Conservation (phyloP, 2,329 filamentous ascomycete genomes). For the Chrysoporthe cubensis region DNA sequence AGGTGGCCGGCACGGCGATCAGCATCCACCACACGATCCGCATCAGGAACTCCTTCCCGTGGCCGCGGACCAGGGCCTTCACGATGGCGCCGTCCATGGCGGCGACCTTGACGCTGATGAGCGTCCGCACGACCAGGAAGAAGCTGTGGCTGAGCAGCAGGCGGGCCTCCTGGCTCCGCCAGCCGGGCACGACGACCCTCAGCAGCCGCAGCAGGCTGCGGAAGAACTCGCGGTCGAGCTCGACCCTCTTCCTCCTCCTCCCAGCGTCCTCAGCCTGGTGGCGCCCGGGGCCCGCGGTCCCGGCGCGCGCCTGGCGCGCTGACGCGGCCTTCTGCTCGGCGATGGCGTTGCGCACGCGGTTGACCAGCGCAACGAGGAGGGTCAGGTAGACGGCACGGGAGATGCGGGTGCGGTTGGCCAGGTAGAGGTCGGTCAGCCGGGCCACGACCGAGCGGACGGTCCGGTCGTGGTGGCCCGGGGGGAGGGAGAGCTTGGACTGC, state of each 20-base stretch:
- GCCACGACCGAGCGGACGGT: slow-evolving; percentile 68
- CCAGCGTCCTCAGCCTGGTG: slow-evolving; percentile 41
- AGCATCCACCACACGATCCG: slow-evolving; percentile 98
- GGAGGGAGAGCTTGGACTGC: slow-evolving; percentile 71
- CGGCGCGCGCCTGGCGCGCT: slow-evolving; percentile 61
- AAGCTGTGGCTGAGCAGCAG: slow-evolving; percentile 89
- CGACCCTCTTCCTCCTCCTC: slow-evolving; percentile 74
- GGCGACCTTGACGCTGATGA: slow-evolving; percentile 94
- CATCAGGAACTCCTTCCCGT: slow-evolving; percentile 84
- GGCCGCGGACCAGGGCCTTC: slow-evolving; percentile 88
- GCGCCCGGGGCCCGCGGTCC: slow-evolving; percentile 47
- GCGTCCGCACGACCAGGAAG: slow-evolving; percentile 85
- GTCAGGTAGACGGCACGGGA: slow-evolving; percentile 83
- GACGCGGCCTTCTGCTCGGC: slow-evolving; percentile 90
- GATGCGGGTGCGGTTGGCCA: slow-evolving; percentile 79
- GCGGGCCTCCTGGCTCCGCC: slow-evolving; percentile 84
- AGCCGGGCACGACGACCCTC: slow-evolving; percentile 87
- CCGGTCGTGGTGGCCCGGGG: slow-evolving; percentile 55
- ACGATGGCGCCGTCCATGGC: slow-evolving; percentile 94
- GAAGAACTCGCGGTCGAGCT: slow-evolving; percentile 84
- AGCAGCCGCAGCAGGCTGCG: slow-evolving; percentile 77
- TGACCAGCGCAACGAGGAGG: slow-evolving; percentile 77
- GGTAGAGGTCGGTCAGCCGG: slow-evolving; percentile 72
- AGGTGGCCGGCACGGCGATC: slow-evolving; percentile 92
- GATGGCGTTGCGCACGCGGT: slow-evolving; percentile 89